Evolutionary conservation across 495 filamentous ascomycete species (phyloP), one percentile per base, ranked within the genome.

Genomic region (Sabuloglossum arenarium): DNA sequence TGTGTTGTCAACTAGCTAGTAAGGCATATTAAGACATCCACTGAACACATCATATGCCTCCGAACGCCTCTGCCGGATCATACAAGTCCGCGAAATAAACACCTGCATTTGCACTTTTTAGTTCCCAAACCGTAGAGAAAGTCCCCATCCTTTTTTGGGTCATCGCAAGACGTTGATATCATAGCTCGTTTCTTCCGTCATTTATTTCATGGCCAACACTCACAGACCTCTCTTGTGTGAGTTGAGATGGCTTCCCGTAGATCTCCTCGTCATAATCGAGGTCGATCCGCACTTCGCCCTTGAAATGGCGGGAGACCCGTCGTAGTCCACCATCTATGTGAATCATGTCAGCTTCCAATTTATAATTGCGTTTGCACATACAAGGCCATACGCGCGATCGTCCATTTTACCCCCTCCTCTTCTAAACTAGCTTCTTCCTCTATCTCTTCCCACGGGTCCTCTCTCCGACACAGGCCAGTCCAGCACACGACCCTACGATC

Each of bases 401-500:
- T 54, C 53, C 53, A 54, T 37, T 39, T 43, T 9, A 54, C 53
- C 3, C 53, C 37, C 16, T 54, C 53, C 30, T 54, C 53, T 28
- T 54, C 53, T 12, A 54, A 23, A 11, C n/a, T 27, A 27, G 53
- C 53, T 11, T 30, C 30, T 16, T 23, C 53, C 29, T 54, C 24
- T 1, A 54, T 37, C 30, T 54, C 53, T 27, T 54, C 53, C 53
- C 53, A 54, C 24, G 25, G n/a, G 12, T 54, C 53, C 37, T 1
- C 16, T 1, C 23, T 39, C 29, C 53, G 53, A 39, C 53, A 54
- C 10, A 54, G 16, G 30, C 53, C 53, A 25, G 4, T 31, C 53
- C 53, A 54, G 23, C 31, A 54, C 14, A 54, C 37, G 14, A 54
- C n/a, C 10, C 37, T 30, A 16, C 53, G 53, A 19, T 43, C 31